These are phyloP conservation scores for Venturia effusa DNA, from an alignment of 2,329 filamentous ascomycete genomes.

Conservation along the genomic window DNA sequence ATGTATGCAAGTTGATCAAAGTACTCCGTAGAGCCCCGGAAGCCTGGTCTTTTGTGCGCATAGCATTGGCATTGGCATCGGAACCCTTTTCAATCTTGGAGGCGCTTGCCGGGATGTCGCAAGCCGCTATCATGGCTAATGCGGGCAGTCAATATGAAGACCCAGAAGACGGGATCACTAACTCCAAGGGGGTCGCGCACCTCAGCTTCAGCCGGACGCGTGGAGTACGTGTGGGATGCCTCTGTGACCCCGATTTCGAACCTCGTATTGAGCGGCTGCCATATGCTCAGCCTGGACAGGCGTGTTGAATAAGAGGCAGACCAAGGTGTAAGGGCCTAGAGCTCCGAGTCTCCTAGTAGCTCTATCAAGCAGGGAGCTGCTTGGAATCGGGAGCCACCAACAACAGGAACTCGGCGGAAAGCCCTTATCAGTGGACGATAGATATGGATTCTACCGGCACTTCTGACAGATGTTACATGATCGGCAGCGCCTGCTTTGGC, in stretches of 20 bases:
- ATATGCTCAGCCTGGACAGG: background rate
- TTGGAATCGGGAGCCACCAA: background rate
- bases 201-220: background rate
- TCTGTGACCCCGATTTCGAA: background rate
- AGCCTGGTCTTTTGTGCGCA: slow-evolving; percentile 1
- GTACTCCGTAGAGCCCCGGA: background rate
- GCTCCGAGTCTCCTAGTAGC: background rate
- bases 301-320: background rate
- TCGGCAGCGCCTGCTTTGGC: background rate
- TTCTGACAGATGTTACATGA: background rate
- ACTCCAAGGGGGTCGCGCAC: background rate
- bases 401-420: background rate
- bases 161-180: background rate
- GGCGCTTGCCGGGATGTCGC: background rate
- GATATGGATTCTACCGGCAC: too few relatives aligned
- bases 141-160: background rate
- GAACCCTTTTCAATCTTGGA: background rate
- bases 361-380: background rate
- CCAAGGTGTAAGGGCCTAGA: background rate
- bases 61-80: background rate
- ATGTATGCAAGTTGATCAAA: background rate
- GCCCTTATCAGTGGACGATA: background rate
- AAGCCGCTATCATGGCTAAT: background rate
- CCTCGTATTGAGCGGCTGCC: background rate
- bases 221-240: background rate